A percentile compares a stretch with the other conserved stretches of the same genome.
Evolutionary conservation across 495 filamentous ascomycete genomes (phyloP).

Genomic region (Tuber calosporum): DNA sequence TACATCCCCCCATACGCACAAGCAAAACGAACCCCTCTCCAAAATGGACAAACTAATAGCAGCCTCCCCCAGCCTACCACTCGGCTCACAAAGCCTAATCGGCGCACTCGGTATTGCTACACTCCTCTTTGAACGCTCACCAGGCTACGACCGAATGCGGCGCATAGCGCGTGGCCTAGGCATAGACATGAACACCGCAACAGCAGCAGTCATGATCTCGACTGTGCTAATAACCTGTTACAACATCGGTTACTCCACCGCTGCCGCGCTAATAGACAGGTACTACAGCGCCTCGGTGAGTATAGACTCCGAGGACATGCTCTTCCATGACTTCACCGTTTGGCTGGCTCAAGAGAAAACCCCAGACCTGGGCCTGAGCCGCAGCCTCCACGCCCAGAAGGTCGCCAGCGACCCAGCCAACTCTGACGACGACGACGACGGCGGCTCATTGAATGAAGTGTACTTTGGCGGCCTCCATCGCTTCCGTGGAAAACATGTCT

Average conservation of each 20-base stretch:
- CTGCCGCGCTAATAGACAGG: slow-evolving; percentile 18
- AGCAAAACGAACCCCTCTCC: not conserved
- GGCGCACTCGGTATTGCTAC: slow-evolving; percentile 22
- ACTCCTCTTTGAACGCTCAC: slow-evolving; percentile 26
- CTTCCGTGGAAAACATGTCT: not conserved
- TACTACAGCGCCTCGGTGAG: slow-evolving; percentile 31
- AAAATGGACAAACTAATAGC: not conserved
- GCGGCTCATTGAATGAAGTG: not conserved
- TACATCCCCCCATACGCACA: not conserved
- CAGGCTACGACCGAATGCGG: slow-evolving; percentile 18
- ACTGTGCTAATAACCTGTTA: slow-evolving; percentile 19
- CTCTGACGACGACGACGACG: not conserved
- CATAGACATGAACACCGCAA: slow-evolving; percentile 17
- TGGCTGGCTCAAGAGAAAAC: slow-evolving; percentile 23
- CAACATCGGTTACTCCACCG: slow-evolving; percentile 14
- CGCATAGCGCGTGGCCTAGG: slow-evolving; percentile 9
- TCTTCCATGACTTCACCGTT: slow-evolving; percentile 25
- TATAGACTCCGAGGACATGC: slow-evolving; percentile 26
- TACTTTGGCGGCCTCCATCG: not conserved
- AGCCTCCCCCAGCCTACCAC: not conserved
- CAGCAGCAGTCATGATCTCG: slow-evolving; percentile 19
- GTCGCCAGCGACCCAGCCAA: not conserved
- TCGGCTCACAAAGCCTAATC: slow-evolving; percentile 18
- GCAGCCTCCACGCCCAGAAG: slow-evolving; percentile 19
- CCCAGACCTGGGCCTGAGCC: slow-evolving; percentile 11